Base-by-base conservation (phyloP, 441 rosid species). In the Daphne laureola region DNA sequence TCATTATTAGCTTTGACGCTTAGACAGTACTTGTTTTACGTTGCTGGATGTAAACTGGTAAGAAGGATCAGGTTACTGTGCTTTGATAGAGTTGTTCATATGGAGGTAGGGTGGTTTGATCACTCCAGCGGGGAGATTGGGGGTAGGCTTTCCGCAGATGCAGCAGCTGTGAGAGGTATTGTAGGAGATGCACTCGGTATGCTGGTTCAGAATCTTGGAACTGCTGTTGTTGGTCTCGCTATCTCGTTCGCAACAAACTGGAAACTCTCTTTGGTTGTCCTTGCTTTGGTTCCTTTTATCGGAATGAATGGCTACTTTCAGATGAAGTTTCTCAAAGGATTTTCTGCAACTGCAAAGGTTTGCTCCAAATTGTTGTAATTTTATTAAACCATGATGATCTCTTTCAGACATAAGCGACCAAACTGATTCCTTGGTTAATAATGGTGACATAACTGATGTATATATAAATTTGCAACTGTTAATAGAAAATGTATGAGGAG, bases 101-200 rank as follows among this genome's bases (percentile, higher is more conserved):
- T 78, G 96, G 96, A 90, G 53, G 72, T 87, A 57, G 73, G 86
- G 17, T 90, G 96, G 97, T 84, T 87, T 27, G 91, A 79, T 49
- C 74, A 90, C 70, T 86, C 95, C 1, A 90, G 89, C 56, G 91
- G 95, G 14, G 75, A 77, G 14, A 73, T 90, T 51, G 91, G 97
- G 36, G 78, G 94, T 45, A 78, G 94, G 66, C 87, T 87, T 7
- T 90, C 91, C 2, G 78, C 86, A n/a, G 96, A 90, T 70, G 89
- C 87, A 46, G 81, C 84, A 18, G 68, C 67, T 0, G 64, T 87
- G 11, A 78, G 81, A 26, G 77, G 74, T 51, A 43, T 84, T 8
- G 95, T 81, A 0, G 96, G 97, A 36, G 94, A 90, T 57, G 61
- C 87, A 12, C 64, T 90, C 47, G 82, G 84, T 57, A 67, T 64